These are phyloP conservation scores for Sclerotinia spermophila DNA, from an alignment of 2,329 filamentous ascomycete genomes.

Conservation along the genomic window DNA sequence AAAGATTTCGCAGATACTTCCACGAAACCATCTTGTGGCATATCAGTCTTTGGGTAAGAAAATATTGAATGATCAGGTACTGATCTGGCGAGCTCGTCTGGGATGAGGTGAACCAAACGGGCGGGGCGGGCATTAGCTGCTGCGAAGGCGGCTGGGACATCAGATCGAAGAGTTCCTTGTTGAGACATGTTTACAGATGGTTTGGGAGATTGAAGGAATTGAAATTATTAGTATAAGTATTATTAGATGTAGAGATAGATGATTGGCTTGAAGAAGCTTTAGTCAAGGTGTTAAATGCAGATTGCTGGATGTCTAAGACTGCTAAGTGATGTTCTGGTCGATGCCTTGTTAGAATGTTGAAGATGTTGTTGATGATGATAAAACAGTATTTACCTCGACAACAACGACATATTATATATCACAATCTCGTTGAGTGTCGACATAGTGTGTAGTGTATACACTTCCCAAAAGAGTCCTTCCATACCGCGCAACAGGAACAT, in stretches of 20 bases:
- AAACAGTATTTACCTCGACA: background rate
- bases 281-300: constrained; percentile 4
- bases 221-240: constrained; percentile 9
- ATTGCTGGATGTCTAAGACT: constrained; percentile 2
- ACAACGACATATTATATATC: constrained; percentile 7
- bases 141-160: constrained; percentile 17
- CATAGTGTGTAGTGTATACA: background rate
- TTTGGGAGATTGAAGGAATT: background rate
- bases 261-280: constrained; percentile 10
- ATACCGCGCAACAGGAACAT: constrained; percentile 1
- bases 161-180: constrained; percentile 17
- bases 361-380: constrained; percentile 13
- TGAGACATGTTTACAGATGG: constrained; percentile 21
- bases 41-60: constrained; percentile 24
- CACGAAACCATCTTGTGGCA: constrained; percentile 26
- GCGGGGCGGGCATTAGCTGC: constrained; percentile 12
- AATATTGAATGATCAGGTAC: constrained; percentile 28
- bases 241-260: background rate
- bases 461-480: background rate
- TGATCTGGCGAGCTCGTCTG: constrained; percentile 25
- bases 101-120: constrained; percentile 26
- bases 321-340: constrained; percentile 3
- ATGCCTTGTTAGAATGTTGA: constrained; percentile 5
- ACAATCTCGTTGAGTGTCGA: background rate
- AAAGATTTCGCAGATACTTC: constrained; percentile 25